These are phyloP conservation scores for Garcia nutans DNA, from an alignment of 345 rosid genomes.

Conservation along the genomic window DNA sequence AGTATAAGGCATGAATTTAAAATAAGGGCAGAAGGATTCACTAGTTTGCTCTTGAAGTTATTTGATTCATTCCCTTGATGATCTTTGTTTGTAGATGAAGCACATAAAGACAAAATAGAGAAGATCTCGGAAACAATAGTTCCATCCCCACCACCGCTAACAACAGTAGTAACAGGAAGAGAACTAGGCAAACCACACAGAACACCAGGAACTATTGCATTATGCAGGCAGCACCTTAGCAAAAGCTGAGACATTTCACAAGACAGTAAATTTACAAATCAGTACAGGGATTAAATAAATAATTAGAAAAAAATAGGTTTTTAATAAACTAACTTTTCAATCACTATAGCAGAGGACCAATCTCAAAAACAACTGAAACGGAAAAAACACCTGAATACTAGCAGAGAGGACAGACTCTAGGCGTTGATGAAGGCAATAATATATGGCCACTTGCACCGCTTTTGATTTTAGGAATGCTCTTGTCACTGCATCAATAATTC, in stretches of 20 bases:
- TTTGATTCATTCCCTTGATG: conserved; percentile 52
- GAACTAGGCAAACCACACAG: conserved; percentile 94
- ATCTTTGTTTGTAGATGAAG: conserved; percentile 54
- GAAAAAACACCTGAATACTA: conserved; percentile 65
- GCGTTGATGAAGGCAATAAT: conserved; percentile 78
- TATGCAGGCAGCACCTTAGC: conserved; percentile 84
- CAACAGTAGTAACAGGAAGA: conserved; percentile 69
- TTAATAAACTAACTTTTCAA: conserved; percentile 14
- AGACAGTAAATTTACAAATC: background rate
- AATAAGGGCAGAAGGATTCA: conserved; percentile 52
- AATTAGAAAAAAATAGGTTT: background rate
- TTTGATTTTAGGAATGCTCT: conserved; percentile 77
- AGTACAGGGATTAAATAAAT: no score
- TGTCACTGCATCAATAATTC: conserved; percentile 63
- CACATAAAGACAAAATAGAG: conserved; percentile 57
- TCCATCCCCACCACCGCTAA: conserved; percentile 95
- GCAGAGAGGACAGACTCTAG: conserved; percentile 60
- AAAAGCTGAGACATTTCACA: conserved; percentile 59
- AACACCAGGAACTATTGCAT: conserved; percentile 63
- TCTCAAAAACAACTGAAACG: background rate
- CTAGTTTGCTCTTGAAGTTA: conserved; percentile 54
- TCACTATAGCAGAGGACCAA: conserved; percentile 6
- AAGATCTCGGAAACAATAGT: conserved; percentile 85
- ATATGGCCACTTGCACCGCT: conserved; percentile 71
- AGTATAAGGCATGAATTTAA: conserved; percentile 67